Evolutionary conservation across 495 filamentous ascomycete genomes (phyloP).

Genomic region (Tuber melanosporum): DNA sequence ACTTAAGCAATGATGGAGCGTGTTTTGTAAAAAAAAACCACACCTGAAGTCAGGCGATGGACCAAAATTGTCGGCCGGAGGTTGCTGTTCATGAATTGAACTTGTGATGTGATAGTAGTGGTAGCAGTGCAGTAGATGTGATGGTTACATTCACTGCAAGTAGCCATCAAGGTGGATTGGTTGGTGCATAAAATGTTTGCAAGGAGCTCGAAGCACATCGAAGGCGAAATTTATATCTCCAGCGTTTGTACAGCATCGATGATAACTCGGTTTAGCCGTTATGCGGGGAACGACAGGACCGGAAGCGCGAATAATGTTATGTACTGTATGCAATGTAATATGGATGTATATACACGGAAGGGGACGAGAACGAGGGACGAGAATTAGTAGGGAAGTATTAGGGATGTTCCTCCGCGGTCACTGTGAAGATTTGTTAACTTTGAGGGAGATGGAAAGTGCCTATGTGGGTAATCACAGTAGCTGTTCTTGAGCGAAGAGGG

Average conservation of each 20-base stretch:
- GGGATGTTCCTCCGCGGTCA: neutral
- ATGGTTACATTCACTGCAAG: conserved; percentile 3
- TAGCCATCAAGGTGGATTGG: neutral
- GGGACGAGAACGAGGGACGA: neutral
- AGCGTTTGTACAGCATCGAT: conserved; percentile 1
- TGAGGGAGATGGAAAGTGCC: neutral
- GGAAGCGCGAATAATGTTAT: conserved; percentile 3
- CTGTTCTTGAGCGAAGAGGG: neutral
- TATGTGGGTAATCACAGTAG: neutral
- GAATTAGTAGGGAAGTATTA: neutral
- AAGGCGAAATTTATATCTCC: conserved; percentile 3
- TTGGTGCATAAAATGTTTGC: neutral
- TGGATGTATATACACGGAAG: neutral
- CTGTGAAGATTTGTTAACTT: neutral
- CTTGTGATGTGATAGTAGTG: neutral
- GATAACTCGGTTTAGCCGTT: neutral
- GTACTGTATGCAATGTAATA: conserved; percentile 2
- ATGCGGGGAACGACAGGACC: conserved; percentile 1
- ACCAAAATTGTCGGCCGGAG: neutral
- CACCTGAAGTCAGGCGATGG: neutral
- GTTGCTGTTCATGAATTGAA: neutral
- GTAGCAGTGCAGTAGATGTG: neutral
- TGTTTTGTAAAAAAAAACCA: neutral
- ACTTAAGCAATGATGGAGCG: neutral
- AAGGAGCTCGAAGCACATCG: neutral